Percentiles rank a stretch among this genome's conserved stretches.
phyloP scores from a whole-genome alignment of 2,329 filamentous ascomycete species.

The Sporothrix luriei region DNA sequence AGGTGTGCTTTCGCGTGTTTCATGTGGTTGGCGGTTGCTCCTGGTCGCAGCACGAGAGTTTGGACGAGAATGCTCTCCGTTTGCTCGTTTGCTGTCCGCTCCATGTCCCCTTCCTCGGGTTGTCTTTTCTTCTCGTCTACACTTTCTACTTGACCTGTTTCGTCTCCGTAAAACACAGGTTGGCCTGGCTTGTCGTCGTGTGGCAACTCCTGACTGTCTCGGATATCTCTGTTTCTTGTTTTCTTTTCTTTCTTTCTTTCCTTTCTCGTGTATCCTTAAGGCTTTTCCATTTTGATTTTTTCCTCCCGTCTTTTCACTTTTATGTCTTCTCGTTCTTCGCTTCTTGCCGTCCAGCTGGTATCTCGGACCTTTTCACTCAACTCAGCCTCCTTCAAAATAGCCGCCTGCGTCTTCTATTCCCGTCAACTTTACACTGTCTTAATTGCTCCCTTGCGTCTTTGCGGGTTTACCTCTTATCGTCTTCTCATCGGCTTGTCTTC shows the following conservation, averaged over 20 bases:
- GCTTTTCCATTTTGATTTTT: background rate
- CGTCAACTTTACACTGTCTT: background rate
- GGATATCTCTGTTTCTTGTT: slow-evolving; percentile 6
- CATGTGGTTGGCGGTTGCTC: background rate
- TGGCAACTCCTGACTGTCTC: slow-evolving; percentile 26
- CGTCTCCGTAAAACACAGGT: background rate
- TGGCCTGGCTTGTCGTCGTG: slow-evolving; percentile 19
- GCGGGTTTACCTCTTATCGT: no score
- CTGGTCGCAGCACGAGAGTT: background rate
- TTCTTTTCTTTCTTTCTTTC: background rate
- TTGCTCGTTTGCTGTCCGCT: background rate
- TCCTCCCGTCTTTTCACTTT: background rate
- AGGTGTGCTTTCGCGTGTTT: slow-evolving; percentile 18
- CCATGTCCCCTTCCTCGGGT: background rate
- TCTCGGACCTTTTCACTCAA: slow-evolving; percentile 1
- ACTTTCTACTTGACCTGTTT: background rate
- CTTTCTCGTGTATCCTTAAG: background rate
- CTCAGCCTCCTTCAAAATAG: slow-evolving; percentile 14
- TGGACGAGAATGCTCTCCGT: no score
- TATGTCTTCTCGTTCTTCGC: background rate
- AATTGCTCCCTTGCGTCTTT: no score
- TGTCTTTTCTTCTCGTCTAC: background rate
- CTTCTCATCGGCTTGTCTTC: no score
- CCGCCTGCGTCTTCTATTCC: background rate
- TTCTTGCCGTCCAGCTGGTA: slow-evolving; percentile 23